Evolutionary conservation across 2,329 filamentous ascomycete genomes (phyloP), one percentile per base, ranked within the genome.

Genomic region (Periconia digitata): DNA sequence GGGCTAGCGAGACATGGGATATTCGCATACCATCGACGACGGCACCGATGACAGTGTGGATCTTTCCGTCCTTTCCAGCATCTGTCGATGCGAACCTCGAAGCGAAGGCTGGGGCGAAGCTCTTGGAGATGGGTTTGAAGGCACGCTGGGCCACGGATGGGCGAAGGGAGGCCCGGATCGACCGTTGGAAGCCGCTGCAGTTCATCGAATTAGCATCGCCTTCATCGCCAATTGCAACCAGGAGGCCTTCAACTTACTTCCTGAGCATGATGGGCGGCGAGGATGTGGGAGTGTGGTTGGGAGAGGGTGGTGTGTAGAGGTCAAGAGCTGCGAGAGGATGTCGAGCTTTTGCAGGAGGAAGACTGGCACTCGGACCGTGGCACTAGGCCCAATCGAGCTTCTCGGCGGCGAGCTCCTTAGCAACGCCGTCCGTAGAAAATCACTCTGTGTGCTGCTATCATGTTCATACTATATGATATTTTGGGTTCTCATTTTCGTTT

Each of bases 41-140:
- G 81, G 94, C 92, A 89, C 94, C 80, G 44, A 96, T 96, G 77
- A 96, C 92, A 81, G 91, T 79, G 74, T 84, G 79, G 72, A 85
- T 80, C 77, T 82, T 86, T 72, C 86, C 86, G 74, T 80, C 74
- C 63, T 76, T 74, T 48, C 70, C 66, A 49, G 79, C 69, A 60
- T 83, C 79, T 60, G 82, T 80, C 71, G 77, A 82, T 66, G 85
- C 84, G 71, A 82, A 84, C 64, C 85, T 78, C 65, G 84, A 77
- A 63, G 77, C 72, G 56, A 86, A 72, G 59, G 81, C 80, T 59
- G 83, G 82, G 51, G 79, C 72, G 71, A 79, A 77, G 73, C 76
- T 79, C 73, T 77, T 79, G 72, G 74, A 77, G 70, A 80, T 73
- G 65, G 79, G 76, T 66, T 79, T 76, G 72, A 83, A 78, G 62